Evolutionary conservation across 768 basidiomycete genomes (phyloP).

Genomic region (Hirschioporus abietinus): DNA sequence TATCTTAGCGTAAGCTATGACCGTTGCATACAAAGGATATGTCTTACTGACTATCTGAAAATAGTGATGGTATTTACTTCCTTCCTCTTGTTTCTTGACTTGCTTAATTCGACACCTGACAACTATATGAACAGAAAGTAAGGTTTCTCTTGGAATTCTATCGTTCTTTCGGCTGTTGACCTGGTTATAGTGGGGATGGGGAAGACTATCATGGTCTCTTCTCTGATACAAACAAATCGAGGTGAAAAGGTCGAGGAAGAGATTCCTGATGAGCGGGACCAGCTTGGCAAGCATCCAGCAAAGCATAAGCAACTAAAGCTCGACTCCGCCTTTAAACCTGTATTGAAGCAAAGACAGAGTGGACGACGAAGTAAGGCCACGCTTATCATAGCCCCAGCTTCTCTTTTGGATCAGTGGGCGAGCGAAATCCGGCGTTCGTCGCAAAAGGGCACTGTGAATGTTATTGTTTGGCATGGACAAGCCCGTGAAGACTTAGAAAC

Average conservation of each 20-base stretch:
- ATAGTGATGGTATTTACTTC: constrained; percentile 35
- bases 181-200: constrained; percentile 80
- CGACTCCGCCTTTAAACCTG: constrained; percentile 55
- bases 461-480: constrained; percentile 84
- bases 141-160: constrained; percentile 17
- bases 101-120: constrained; percentile 9
- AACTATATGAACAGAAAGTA: constrained; percentile 40
- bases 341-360: constrained; percentile 28
- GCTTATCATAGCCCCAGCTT: constrained; percentile 88
- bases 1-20: constrained; percentile 72
- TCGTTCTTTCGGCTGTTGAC: constrained; percentile 5
- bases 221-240: constrained; percentile 78
- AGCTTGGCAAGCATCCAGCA: constrained; percentile 20
- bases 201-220: constrained; percentile 90
- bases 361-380: constrained; percentile 49
- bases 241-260: constrained; percentile 33
- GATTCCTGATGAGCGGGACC: constrained; percentile 24
- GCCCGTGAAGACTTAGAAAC: constrained; percentile 71
- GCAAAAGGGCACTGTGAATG: constrained; percentile 57
- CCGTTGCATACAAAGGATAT: not conserved
- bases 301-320: constrained; percentile 57
- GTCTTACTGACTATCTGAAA: constrained; percentile 8
- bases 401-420: constrained; percentile 89
- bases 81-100: not conserved
- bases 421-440: constrained; percentile 86